phyloP scores from a whole-genome alignment of 1,284 basidiomycete genomes.

The Pseudozyma tsukubaensis region DNA sequence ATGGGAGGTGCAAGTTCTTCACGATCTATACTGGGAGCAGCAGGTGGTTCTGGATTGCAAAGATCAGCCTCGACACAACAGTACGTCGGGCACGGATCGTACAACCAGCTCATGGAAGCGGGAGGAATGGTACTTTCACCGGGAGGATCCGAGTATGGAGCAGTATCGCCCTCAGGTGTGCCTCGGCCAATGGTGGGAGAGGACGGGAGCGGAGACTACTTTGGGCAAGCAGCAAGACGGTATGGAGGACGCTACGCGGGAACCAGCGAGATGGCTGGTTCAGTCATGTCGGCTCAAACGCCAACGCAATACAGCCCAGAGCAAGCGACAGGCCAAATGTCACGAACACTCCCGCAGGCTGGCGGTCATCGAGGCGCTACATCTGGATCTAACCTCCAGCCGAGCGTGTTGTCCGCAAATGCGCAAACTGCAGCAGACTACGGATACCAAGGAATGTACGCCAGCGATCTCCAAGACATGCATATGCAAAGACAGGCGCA shows the following conservation, averaged over 20 bases:
- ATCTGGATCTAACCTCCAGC: constrained; percentile 6
- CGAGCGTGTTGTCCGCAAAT: constrained; percentile 9
- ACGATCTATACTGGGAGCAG: constrained; percentile 1
- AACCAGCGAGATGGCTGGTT: constrained; percentile 8
- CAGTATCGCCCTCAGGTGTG: constrained; percentile 21
- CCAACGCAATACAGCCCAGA: constrained; percentile 1
- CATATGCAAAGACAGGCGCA: constrained; percentile 5
- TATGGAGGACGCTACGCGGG: constrained; percentile 10
- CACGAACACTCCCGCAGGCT: constrained; percentile 4
- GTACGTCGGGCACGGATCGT: background rate
- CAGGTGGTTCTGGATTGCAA: background rate
- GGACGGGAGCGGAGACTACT: constrained; percentile 18
- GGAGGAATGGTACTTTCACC: constrained; percentile 12
- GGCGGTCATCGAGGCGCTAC: constrained; percentile 3
- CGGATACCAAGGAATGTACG: constrained; percentile 2
- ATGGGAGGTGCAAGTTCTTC: background rate
- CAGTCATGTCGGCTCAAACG: background rate
- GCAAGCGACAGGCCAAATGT: background rate
- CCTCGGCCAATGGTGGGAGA: constrained; percentile 12
- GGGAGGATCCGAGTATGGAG: constrained; percentile 15
- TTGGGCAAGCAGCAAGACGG: constrained; percentile 21
- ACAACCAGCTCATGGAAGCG: constrained; percentile 4
- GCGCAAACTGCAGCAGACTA: background rate
- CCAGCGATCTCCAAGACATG: constrained; percentile 1
- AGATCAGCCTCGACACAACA: background rate